These are phyloP conservation scores for Backusella tuberculispora DNA, from an alignment of 192 early-diverging fungal species.

Conservation along the genomic window DNA sequence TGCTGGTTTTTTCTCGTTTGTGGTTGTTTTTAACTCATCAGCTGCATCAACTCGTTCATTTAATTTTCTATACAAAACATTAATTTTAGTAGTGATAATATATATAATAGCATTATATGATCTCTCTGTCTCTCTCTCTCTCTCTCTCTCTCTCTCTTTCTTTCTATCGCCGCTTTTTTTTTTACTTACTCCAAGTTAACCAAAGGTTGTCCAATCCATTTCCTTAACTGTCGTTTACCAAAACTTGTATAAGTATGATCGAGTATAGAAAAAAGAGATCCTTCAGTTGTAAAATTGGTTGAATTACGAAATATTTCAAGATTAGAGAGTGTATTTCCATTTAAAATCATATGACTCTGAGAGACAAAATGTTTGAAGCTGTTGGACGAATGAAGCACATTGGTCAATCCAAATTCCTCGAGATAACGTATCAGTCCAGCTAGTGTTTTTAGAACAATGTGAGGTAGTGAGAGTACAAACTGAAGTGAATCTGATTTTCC, in stretches of 20 bases:
- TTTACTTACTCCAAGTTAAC: conserved; percentile 47
- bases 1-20: conserved; percentile 41
- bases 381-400: conserved; percentile 58
- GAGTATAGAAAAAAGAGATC: conserved; percentile 60
- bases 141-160: no score
- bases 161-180: neutral
- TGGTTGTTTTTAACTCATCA: conserved; percentile 53
- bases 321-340: conserved; percentile 65
- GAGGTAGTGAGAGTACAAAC: neutral
- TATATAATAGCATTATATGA: neutral
- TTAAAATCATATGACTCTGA: conserved; percentile 65
- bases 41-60: conserved; percentile 64
- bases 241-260: conserved; percentile 72
- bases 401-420: conserved; percentile 61
- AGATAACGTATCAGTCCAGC: conserved; percentile 66
- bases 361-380: conserved; percentile 63
- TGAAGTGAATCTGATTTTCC: conserved; percentile 22
- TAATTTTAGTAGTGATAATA: neutral
- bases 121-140: neutral
- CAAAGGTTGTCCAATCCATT: conserved; percentile 73
- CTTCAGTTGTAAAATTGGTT: conserved; percentile 46
- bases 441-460: conserved; percentile 35
- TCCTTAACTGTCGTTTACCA: conserved; percentile 64
- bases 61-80: conserved; percentile 32
- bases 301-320: conserved; percentile 68